Percentiles rank a stretch among this genome's conserved stretches.
Evolutionary conservation across 352 stramenopile species (phyloP).

Genomic region (Globisporangium splendens): DNA sequence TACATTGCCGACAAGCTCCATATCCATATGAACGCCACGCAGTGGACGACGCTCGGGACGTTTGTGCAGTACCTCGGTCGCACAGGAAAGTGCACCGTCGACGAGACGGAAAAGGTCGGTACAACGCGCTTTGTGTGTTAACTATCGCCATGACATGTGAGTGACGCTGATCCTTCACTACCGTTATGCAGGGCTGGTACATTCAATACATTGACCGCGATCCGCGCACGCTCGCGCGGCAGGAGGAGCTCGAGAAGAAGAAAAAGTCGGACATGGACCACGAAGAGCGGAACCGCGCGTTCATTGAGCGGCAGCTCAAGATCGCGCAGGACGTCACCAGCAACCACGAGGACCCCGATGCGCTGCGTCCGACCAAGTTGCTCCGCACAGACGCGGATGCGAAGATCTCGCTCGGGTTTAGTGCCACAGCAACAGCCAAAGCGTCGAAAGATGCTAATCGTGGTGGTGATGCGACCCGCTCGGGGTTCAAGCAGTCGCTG

Average conservation of each 20-base stretch:
- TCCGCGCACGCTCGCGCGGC: slow-evolving; percentile 84
- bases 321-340: slow-evolving; percentile 37
- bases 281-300: slow-evolving; percentile 77
- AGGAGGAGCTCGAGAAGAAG: slow-evolving; percentile 87
- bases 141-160: too few relatives aligned
- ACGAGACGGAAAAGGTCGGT: slow-evolving; percentile 94
- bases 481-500: slow-evolving; percentile 5
- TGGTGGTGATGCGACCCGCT: neutral
- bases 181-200: slow-evolving; percentile 86
- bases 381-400: slow-evolving; percentile 37
- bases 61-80: slow-evolving; percentile 99
- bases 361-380: slow-evolving; percentile 59
- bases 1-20: slow-evolving; percentile 99
- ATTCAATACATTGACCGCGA: slow-evolving; percentile 96
- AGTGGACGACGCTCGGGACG: slow-evolving; percentile 94
- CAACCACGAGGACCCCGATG: slow-evolving; percentile 24
- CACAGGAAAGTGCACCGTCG: slow-evolving; percentile 94
- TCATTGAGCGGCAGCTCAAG: slow-evolving; percentile 76
- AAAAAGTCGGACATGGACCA: slow-evolving; percentile 88
- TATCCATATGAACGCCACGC: slow-evolving; percentile 99
- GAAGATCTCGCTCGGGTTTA: slow-evolving; percentile 42
- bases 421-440: slow-evolving; percentile 18
- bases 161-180: too few relatives aligned
- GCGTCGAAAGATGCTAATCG: slow-evolving; percentile 23
- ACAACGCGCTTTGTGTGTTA: too few relatives aligned